phyloP scores from a whole-genome alignment of 2,329 filamentous ascomycete genomes.

The Sporothrix pallida region DNA sequence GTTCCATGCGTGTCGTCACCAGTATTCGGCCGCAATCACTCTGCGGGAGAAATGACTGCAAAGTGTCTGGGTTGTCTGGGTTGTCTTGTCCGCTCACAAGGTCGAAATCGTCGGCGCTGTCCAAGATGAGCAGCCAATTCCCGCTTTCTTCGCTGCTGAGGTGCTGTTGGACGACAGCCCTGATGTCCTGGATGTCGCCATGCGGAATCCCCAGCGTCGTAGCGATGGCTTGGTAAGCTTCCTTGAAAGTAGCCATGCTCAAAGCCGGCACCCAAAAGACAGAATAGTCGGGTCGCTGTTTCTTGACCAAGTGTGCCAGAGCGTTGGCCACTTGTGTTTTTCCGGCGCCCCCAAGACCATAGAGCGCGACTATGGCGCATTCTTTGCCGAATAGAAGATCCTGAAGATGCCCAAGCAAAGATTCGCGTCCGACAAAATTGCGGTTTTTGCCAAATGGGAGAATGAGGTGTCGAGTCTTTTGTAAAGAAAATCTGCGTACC shows the following conservation, averaged over 20 bases:
- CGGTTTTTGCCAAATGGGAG: constrained; percentile 15
- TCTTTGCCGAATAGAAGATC: constrained; percentile 22
- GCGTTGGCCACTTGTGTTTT: constrained; percentile 51
- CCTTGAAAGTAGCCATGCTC: constrained; percentile 48
- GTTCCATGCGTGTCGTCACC: constrained; percentile 48
- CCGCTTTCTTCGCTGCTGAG: no score
- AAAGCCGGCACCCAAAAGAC: constrained; percentile 54
- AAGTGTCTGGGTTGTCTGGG: constrained; percentile 38
- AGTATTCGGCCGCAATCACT: constrained; percentile 45
- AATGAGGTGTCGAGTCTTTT: no score
- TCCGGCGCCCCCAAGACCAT: constrained; percentile 50
- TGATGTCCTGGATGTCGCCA: constrained; percentile 61
- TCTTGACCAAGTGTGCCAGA: constrained; percentile 48
- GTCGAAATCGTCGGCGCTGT: constrained; percentile 46
- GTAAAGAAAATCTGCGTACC: neutral
- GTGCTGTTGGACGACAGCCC: constrained; percentile 60
- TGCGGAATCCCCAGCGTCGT: constrained; percentile 44
- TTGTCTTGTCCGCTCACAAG: constrained; percentile 39
- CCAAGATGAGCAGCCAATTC: no score
- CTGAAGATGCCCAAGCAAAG: neutral
- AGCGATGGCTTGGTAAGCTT: constrained; percentile 47
- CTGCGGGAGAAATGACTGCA: constrained; percentile 46
- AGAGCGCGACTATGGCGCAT: constrained; percentile 5
- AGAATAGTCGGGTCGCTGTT: constrained; percentile 46
- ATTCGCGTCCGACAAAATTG: constrained; percentile 29